Evolutionary conservation across 1,284 basidiomycete species (phyloP).

Genomic region (Leccinum griseonigrum): DNA sequence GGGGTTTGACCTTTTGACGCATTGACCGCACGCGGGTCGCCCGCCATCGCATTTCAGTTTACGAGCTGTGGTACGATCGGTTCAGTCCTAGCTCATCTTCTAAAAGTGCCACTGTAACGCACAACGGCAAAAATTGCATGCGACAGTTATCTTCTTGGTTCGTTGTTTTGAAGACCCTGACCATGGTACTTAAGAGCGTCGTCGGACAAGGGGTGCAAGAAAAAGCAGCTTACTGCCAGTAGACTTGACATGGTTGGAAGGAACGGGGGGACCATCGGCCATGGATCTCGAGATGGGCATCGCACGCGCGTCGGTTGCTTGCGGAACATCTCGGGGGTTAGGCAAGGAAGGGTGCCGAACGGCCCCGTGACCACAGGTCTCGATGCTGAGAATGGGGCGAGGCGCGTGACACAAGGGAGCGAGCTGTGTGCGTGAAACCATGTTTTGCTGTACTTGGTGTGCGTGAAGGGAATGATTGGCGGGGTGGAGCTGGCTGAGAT

Average conservation of each 20-base stretch:
- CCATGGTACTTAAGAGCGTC: constrained; percentile 4
- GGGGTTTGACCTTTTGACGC: constrained; percentile 66
- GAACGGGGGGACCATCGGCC: constrained; percentile 31
- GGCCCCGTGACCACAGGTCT: constrained; percentile 49
- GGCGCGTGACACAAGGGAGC: constrained; percentile 47
- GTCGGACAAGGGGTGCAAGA: constrained; percentile 6
- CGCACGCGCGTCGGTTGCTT: constrained; percentile 41
- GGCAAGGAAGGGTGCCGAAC: constrained; percentile 49
- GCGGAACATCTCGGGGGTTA: constrained; percentile 45
- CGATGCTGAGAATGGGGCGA: constrained; percentile 68
- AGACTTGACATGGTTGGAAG: constrained; percentile 28
- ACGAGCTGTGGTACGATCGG: constrained; percentile 49
- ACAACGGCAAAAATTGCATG: constrained; percentile 86
- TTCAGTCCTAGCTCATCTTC: constrained; percentile 20
- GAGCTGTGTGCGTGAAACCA: constrained; percentile 37
- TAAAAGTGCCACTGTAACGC: constrained; percentile 33
- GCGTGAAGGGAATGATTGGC: constrained; percentile 43
- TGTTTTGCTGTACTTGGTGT: constrained; percentile 39
- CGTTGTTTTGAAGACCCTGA: constrained; percentile 50
- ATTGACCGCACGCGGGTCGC: constrained; percentile 74
- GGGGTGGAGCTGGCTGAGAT: constrained; percentile 48
- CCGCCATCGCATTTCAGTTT: constrained; percentile 84
- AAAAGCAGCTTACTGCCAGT: constrained; percentile 28
- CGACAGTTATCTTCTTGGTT: constrained; percentile 78
- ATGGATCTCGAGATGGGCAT: constrained; percentile 40